Conservation (phyloP, 1,284 basidiomycete species). For the Puccinia triticina region DNA sequence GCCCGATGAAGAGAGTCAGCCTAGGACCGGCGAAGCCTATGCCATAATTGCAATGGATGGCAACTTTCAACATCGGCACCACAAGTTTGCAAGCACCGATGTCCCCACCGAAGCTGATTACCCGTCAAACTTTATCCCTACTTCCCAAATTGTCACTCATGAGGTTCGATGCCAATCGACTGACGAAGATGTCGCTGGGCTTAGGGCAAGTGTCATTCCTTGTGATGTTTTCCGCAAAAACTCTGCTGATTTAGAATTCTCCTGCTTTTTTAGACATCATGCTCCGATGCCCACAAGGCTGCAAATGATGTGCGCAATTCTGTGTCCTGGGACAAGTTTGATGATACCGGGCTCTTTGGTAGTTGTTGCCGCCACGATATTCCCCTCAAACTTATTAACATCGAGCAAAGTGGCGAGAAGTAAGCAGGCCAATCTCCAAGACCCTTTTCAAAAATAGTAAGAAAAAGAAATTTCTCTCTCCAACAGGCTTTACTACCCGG, state of each 20-base stretch:
- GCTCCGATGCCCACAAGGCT: slow-evolving; percentile 24
- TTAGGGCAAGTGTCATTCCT: not conserved
- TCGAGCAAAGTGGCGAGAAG: slow-evolving; percentile 17
- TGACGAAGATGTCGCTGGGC: not conserved
- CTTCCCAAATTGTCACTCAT: not conserved
- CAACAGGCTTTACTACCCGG: slow-evolving; percentile 27
- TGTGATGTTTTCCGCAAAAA: not conserved
- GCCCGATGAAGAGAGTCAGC: not conserved
- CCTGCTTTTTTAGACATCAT: slow-evolving; percentile 10
- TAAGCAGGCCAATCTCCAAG: not conserved
- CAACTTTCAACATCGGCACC: slow-evolving; percentile 38
- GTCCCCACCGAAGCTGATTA: slow-evolving; percentile 10
- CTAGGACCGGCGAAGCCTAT: not conserved
- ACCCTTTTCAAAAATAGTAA: not conserved
- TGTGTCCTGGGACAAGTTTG: slow-evolving; percentile 23
- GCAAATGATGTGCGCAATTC: not conserved
- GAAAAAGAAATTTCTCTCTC: not conserved
- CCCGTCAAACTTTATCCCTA: not conserved
- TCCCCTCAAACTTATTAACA: not conserved
- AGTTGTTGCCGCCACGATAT: slow-evolving; percentile 23
- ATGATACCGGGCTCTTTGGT: slow-evolving; percentile 28
- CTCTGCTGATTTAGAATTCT: not conserved
- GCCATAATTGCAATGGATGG: slow-evolving; percentile 15
- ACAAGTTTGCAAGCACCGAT: slow-evolving; percentile 18
- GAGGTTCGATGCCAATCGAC: not conserved